A percentile compares a stretch with the other conserved stretches of the same genome.
These are phyloP conservation scores for Russula dissimulans DNA, from an alignment of 768 basidiomycete species.

Conservation along the genomic window DNA sequence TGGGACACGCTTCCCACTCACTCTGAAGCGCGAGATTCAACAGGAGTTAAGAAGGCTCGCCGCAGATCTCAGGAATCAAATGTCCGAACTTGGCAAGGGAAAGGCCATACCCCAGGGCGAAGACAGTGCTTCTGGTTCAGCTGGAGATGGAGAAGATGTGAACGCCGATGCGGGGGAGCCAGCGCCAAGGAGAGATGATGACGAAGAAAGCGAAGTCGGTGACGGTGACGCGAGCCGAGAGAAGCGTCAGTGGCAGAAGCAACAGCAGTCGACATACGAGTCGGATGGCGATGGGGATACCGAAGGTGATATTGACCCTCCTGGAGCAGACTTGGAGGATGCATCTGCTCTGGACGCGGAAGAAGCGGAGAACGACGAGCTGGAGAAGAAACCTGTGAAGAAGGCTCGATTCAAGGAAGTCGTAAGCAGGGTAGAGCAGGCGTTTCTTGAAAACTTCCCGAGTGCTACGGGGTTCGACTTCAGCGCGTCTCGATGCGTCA, in stretches of 20 bases:
- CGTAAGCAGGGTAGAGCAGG: slow-evolving; percentile 36
- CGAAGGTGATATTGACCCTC: slow-evolving; percentile 40
- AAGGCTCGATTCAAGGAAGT: slow-evolving; percentile 31
- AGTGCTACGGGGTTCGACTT: slow-evolving; percentile 70
- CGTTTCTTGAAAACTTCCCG: slow-evolving; percentile 49
- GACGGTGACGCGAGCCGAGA: slow-evolving; percentile 78
- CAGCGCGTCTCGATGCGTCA: slow-evolving; percentile 53
- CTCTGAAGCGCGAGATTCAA: slow-evolving; percentile 78
- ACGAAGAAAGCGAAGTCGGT: slow-evolving; percentile 66
- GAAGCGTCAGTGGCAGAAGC: slow-evolving; percentile 61
- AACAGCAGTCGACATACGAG: slow-evolving; percentile 71
- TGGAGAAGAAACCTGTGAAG: slow-evolving; percentile 26
- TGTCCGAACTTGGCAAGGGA: slow-evolving; percentile 77
- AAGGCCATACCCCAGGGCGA: slow-evolving; percentile 38
- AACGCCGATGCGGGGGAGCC: slow-evolving; percentile 29
- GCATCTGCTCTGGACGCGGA: slow-evolving; percentile 42
- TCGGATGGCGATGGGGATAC: slow-evolving; percentile 56
- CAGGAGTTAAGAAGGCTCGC: slow-evolving; percentile 80
- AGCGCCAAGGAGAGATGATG: slow-evolving; percentile 38
- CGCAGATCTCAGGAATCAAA: slow-evolving; percentile 68
- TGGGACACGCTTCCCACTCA: slow-evolving; percentile 63
- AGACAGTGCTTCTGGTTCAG: slow-evolving; percentile 40
- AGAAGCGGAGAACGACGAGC: slow-evolving; percentile 27
- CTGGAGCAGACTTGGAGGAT: slow-evolving; percentile 54
- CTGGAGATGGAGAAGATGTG: slow-evolving; percentile 42